Evolutionary conservation across 1,139 yeast species (phyloP).

Genomic region (Tardiomyces depauwii): DNA sequence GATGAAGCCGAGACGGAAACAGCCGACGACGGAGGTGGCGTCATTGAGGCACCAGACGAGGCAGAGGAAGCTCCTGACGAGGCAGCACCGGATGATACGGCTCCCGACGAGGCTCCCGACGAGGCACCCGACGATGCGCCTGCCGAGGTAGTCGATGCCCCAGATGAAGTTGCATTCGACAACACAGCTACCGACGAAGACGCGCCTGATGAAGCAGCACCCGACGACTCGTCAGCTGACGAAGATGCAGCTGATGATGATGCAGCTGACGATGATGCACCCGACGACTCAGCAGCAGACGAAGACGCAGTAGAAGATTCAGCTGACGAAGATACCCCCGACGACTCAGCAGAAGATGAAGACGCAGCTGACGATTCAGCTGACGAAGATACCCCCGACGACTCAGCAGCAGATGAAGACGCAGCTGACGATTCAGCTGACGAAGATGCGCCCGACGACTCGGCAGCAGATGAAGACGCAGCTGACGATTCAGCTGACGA

Average conservation of each 20-base stretch:
- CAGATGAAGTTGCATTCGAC: neutral
- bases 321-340: neutral
- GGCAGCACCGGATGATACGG: neutral
- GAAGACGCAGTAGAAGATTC: constrained; percentile 6
- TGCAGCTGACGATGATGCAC: neutral
- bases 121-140: neutral
- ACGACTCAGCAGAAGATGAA: neutral
- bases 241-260: neutral
- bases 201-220: constrained; percentile 1
- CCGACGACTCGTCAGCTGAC: neutral
- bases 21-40: too few species aligned
- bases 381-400: too few species aligned
- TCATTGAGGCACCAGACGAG: constrained; percentile 8
- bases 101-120: too few species aligned
- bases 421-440: too few species aligned
- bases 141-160: neutral
- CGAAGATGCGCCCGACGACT: too few species aligned
- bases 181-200: constrained; percentile 8
- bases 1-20: too few species aligned
- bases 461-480: neutral
- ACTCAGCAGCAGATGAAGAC: neutral
- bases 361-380: too few species aligned
- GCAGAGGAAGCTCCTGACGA: constrained; percentile 4
- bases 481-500: neutral
- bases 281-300: too few species aligned